These are phyloP conservation scores for Phialophora chinensis DNA, from an alignment of 2,329 filamentous ascomycete genomes.

Conservation along the genomic window DNA sequence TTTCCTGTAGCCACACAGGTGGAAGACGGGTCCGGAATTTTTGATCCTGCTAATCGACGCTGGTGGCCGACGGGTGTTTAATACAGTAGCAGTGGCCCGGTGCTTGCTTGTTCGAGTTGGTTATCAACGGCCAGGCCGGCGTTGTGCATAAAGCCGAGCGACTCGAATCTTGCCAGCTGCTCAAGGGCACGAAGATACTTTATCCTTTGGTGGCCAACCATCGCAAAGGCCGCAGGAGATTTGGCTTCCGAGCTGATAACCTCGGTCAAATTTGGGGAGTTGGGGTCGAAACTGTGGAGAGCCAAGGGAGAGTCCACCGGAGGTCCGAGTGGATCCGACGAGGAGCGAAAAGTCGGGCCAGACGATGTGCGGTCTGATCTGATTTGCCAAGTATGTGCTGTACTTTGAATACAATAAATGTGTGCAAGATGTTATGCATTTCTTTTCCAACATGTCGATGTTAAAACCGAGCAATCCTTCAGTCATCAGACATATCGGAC, in stretches of 20 bases:
- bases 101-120: background rate
- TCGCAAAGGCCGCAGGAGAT: background rate
- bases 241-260: background rate
- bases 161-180: background rate
- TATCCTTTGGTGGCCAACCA: background rate
- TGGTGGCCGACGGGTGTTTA: background rate
- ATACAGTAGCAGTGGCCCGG: too few relatives aligned
- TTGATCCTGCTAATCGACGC: background rate
- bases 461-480: too few relatives aligned
- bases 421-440: too few relatives aligned
- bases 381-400: too few relatives aligned
- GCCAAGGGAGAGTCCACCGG: too few relatives aligned
- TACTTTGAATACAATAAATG: too few relatives aligned
- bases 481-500: too few relatives aligned
- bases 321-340: too few relatives aligned
- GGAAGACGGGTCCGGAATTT: background rate
- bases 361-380: too few relatives aligned
- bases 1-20: background rate
- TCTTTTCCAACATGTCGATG: too few relatives aligned
- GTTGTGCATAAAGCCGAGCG: conserved; percentile 4
- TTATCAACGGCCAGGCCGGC: background rate
- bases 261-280: background rate
- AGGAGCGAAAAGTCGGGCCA: too few relatives aligned
- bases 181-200: background rate
- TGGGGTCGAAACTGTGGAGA: background rate